Conservation (phyloP, 2,329 filamentous ascomycete species). For the Alternaria ethzedia region DNA sequence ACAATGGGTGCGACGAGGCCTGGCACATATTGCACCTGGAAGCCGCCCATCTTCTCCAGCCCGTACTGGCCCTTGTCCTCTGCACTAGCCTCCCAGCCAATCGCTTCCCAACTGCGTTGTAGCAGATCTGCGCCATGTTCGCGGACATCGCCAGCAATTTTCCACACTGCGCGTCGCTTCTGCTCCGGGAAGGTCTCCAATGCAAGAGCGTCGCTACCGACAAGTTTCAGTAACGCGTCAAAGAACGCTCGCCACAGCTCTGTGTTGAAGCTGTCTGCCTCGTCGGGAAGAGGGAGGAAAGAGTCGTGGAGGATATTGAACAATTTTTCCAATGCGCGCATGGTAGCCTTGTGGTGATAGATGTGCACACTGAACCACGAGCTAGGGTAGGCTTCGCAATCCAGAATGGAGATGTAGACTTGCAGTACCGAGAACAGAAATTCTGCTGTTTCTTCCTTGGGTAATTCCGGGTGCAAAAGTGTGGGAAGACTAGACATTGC, state of each 20-base stretch:
- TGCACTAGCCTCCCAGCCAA: conserved; percentile 88
- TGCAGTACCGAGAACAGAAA: conserved; percentile 81
- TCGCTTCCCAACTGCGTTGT: conserved; percentile 87
- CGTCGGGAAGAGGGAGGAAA: conserved; percentile 86
- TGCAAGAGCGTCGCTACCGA: conserved; percentile 86
- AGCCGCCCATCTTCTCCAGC: conserved; percentile 86
- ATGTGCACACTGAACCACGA: conserved; percentile 94
- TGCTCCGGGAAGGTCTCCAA: conserved; percentile 97
- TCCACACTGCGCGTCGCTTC: conserved; percentile 95
- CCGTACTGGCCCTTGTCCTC: conserved; percentile 82
- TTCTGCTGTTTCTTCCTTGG: conserved; percentile 74
- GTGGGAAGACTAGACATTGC: conserved; percentile 76
- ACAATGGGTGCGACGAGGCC: conserved; percentile 89
- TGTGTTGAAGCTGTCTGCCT: conserved; percentile 90
- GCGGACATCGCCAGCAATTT: conserved; percentile 94
- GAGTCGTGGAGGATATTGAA: conserved; percentile 79
- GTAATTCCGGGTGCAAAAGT: conserved; percentile 76
- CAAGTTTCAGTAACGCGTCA: conserved; percentile 83
- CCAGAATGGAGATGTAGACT: conserved; percentile 86
- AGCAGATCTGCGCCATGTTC: conserved; percentile 89
- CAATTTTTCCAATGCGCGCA: conserved; percentile 84
- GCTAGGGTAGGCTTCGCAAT: conserved; percentile 85
- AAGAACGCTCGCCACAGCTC: conserved; percentile 96
- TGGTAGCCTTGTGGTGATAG: conserved; percentile 87
- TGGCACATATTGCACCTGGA: conserved; percentile 98